Evolutionary conservation across 179 eudicot genomes (phyloP).

Genomic region (Drosera spatulata): DNA sequence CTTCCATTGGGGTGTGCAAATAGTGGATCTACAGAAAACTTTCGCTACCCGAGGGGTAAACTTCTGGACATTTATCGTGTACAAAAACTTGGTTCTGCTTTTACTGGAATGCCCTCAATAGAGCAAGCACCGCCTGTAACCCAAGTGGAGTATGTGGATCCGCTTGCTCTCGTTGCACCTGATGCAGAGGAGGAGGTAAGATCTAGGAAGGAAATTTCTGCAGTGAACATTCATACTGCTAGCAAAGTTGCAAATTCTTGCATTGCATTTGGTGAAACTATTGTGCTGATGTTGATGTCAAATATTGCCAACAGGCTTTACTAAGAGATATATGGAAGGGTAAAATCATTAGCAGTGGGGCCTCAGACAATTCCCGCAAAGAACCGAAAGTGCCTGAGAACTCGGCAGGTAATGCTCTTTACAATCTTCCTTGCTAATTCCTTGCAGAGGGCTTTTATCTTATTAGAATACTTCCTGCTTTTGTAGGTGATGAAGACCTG

Average conservation of each 20-base stretch:
- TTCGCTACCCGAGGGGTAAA: constrained; percentile 69
- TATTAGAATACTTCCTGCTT: not conserved
- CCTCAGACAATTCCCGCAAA: constrained; percentile 30
- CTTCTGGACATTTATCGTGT: constrained; percentile 79
- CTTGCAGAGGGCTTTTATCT: not conserved
- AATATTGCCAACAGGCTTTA: constrained; percentile 31
- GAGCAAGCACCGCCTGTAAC: constrained; percentile 52
- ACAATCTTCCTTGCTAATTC: not conserved
- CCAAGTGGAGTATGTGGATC: constrained; percentile 37
- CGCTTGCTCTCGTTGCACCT: constrained; percentile 77
- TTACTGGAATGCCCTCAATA: constrained; percentile 26
- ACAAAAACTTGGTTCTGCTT: constrained; percentile 35
- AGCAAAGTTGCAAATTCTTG: not conserved
- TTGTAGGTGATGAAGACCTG: constrained; percentile 15
- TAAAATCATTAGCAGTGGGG: constrained; percentile 51
- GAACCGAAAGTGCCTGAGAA: constrained; percentile 36
- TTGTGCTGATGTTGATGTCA: constrained; percentile 4
- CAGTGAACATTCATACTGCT: not conserved
- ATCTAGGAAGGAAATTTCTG: not conserved
- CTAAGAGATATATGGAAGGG: constrained; percentile 73
- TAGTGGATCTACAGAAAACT: constrained; percentile 24
- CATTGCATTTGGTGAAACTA: not conserved
- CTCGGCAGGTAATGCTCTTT: constrained; percentile 31
- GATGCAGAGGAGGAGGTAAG: constrained; percentile 68
- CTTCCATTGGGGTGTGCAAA: constrained; percentile 36